Base-by-base conservation (phyloP, 148 eudicot genomes). In the Fallopia convolvulus region DNA sequence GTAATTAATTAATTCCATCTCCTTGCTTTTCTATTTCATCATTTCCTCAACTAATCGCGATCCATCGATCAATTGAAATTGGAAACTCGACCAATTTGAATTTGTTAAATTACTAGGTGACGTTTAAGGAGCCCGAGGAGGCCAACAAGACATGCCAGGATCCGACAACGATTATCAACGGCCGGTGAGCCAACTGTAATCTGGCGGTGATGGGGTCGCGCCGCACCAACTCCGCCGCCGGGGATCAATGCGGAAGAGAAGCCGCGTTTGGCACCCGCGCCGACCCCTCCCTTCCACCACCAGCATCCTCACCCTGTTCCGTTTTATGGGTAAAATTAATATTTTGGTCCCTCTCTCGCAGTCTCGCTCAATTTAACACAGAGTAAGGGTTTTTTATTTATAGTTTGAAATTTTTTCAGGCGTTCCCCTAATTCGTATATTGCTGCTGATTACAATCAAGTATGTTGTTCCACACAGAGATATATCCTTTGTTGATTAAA, bases 101-200 rank as follows among this genome's bases (percentile, higher is more conserved):
- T 50, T 3, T 50, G 6, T 20, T 20, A 20, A 58, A 6, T 21
- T 58, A 94, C n/a, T n/a, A n/a, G 99, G 99, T 94, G 78, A 94
- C 99, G 11, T 94, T 94, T 76, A 90, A 87, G 86, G 93, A 92
- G 0, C 76, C 91, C 11, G 96, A 94, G 76, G 84, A 91, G 68
- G 99, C 99, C 3, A 92, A 88, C 83, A 89, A 88, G 80, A 97
- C 99, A 21, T 92, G 97, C 76, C 96, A 89, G 82, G 97, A 92
- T 21, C 83, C 97, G 30, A 83, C 97, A 6, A 97, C 99, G 58
- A 83, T 85, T 40, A 94, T 94, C 82, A 94, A 92, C 75, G 94
- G 99, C 18, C 93, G 99, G 49, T 88, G 97, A 12, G 97, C 99
- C 56, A 94, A 94, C 81, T 94, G 99, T 82, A 94, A 94, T 75